Evolutionary conservation across 129 eudicot genomes (phyloP), one percentile per base, ranked within the genome.

Genomic region (Tagetes erecta): DNA sequence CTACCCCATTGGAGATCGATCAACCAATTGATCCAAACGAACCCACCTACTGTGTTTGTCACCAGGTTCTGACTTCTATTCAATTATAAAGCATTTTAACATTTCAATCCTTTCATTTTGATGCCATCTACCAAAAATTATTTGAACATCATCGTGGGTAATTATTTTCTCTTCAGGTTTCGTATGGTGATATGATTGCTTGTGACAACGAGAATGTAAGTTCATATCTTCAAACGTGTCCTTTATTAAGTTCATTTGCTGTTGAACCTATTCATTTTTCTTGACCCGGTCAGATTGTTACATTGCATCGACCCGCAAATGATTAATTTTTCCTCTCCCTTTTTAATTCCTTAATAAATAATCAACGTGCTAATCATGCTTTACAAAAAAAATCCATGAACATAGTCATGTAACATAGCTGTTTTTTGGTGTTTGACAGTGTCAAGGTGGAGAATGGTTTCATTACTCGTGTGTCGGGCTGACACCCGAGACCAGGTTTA

Each of bases 391-490:
- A 0, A 56, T 30, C 6, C 13, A 2, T 57, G 2, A 30, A 12
- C 2, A 3, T 56, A 30, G 6, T 27, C 2, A 56, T 57, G 31
- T 57, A 8, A 8, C 64, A 8, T 7, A 30, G 2, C 4, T 56
- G 36, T 27, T 30, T 59, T 4, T 73, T 52, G 34, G 40, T 78
- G 38, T 39, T 56, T 41, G 11, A 64, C 85, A 93, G 98, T 94
- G 98, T 79, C 97, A 90, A 88, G 98, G 96, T 11, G 98, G 98
- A 3, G 97, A 94, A 74, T 94, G 98, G 98, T 94, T 94, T 69
- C 98, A 94, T 80, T 94, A 94, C 81, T 67, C 95, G 7, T 94
- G 98, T 73, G 98, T 94, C 46, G 98, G 98, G 38, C 88, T 94
- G 20, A 94, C 98, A 35, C 96, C 97, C n/a, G 98, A 94, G 79